Evolutionary conservation across 2,329 filamentous ascomycete genomes (phyloP).

Genomic region (Cladophialophora yegresii): DNA sequence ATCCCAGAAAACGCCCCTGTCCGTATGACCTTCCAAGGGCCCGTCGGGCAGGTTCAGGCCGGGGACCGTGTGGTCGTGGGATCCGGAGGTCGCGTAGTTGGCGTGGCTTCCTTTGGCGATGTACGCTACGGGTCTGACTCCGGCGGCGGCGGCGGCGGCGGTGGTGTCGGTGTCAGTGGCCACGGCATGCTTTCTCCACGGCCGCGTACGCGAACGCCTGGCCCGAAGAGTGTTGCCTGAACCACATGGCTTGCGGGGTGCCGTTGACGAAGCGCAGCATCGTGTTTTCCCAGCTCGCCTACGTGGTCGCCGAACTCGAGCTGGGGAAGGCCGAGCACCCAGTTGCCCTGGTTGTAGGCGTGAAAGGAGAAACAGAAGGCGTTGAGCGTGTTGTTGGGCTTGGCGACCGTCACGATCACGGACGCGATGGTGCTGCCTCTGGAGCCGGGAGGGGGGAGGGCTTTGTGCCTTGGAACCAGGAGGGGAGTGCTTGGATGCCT

Average conservation of each 20-base stretch:
- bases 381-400: constrained; percentile 56
- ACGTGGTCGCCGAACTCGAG: constrained; percentile 62
- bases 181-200: constrained; percentile 54
- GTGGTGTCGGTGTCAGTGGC: too few relatives aligned
- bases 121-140: constrained; percentile 59
- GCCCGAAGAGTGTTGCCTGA: constrained; percentile 63
- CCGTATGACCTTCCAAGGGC: constrained; percentile 56
- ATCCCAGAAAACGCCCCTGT: constrained; percentile 62
- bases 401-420: constrained; percentile 60
- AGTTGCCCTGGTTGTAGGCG: constrained; percentile 50
- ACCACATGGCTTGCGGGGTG: constrained; percentile 60
- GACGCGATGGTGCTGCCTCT: constrained; percentile 52
- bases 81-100: constrained; percentile 60
- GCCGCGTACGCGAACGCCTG: constrained; percentile 62
- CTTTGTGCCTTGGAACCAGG: constrained; percentile 56
- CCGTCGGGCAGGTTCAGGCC: constrained; percentile 59
- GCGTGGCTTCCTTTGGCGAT: constrained; percentile 65
- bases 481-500: constrained; percentile 50
- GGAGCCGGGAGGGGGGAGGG: constrained; percentile 54
- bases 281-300: constrained; percentile 58
- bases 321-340: constrained; percentile 41
- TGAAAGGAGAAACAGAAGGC: constrained; percentile 67
- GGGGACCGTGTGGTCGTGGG: constrained; percentile 65
- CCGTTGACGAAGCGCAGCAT: constrained; percentile 61
- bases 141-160: constrained; percentile 45